Base-by-base conservation (phyloP, 257 asterid species). In the Handroanthus guayacan region DNA sequence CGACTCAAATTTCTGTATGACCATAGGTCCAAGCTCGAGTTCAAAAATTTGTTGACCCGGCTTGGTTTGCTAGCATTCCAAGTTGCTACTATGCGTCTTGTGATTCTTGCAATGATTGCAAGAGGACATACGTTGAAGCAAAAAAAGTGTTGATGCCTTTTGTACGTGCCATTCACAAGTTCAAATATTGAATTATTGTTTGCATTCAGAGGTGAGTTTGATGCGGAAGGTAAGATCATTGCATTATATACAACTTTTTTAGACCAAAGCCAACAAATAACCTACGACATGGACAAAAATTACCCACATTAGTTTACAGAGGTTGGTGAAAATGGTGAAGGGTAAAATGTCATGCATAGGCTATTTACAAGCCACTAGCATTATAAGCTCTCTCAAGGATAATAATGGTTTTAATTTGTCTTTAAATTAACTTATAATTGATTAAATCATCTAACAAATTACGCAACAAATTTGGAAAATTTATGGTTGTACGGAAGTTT, bases 81-180 rank as follows among this genome's bases (percentile, higher is more conserved):
- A 25, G 31, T 25, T 0, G 31, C 31, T 25, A 25, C 31, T 25
- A 25, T 43, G 61, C 6, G 69, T 75, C 43, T 38, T 75, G 80
- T 66, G 68, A 67, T n/a, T 56, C 69, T 36, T 36, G 55, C n/a
- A 25, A 39, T 75, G 48, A 75, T 54, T 18, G 50, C 39, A 12
- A 66, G 14, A 55, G 36, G 58, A 11, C 75, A 67, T 65, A 11
- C 62, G 54, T 65, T 65, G 56, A 54, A 75, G 73, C n/a, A n/a
- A 16, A 20, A 54, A 41, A 9, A 54, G 2, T 3, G 13, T 6
- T 45, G 34, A 16, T 43, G 10, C 3, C 25, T 6, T 65, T 54
- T 74, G 52, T 47, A 51, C 54, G 48, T 48, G 16, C 62, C 4
- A 12, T 38, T 37, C 51, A 52, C 74, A 50, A 69, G 11, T 73